Evolutionary conservation across 176 grass and related monocot genomes (phyloP), one percentile per base, ranked within the genome.

Genomic region (Puccinellia tenuiflora): DNA sequence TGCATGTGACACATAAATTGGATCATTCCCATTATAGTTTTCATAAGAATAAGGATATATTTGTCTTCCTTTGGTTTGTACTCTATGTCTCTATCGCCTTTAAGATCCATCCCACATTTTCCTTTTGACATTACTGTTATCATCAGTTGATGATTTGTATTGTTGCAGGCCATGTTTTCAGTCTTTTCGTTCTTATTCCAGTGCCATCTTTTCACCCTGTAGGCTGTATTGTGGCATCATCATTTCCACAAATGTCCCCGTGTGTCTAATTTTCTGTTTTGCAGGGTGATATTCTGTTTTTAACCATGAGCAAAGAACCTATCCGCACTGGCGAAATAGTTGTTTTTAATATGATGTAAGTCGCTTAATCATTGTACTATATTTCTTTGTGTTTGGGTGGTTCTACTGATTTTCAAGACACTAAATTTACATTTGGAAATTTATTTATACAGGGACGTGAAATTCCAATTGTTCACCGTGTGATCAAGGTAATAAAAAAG

Each of bases 381-480:
- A 40, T 55, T 17, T 64, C 2, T 17, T 35, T 45, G 1, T 66
- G n/a, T 75, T 75, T 54, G 40, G 77, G 57, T 69, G 31, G 11
- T 76, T 55, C 7, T 65, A 55, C 4, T 75, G n/a, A 74, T 88
- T 73, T 45, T 61, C 26, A 15, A 37, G 73, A 50, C 12, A 84
- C 6, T 82, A 68, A 81, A 55, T 43, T 57, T 56, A 34, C 22
- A 52, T 13, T 60, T 94, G 72, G 9, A 8, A 50, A 5, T 75
- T 83, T 84, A 42, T 77, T 26, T 67, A 30, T 90, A 52, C 24
- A 97, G 94, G 91, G 89, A 2, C 82, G 85, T 65, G 89, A 97
- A 72, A 94, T 97, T 72, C 94, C 94, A 78, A 97, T 94, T 83
- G 94, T 97, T 38, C 94, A 94, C 31, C 89, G 91, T 62, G 89